These are phyloP conservation scores for Xerocomellus chrysenteron DNA, from an alignment of 768 basidiomycete genomes.

Conservation along the genomic window DNA sequence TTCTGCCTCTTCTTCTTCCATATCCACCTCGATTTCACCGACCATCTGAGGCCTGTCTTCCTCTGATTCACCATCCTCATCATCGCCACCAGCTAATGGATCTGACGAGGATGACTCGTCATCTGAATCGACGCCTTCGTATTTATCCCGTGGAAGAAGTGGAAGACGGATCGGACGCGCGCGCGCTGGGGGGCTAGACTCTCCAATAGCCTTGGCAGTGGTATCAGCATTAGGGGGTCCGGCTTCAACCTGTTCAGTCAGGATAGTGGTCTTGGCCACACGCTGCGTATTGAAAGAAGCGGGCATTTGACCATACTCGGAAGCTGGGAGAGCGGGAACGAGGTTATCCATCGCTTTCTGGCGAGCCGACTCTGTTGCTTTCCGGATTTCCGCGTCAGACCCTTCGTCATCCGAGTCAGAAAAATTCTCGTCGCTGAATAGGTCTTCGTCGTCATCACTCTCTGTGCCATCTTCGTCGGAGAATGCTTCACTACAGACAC, in stretches of 20 bases:
- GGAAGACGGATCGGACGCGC: conserved; percentile 67
- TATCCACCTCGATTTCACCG: conserved; percentile 84
- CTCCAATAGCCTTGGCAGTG: background rate
- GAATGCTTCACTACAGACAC: conserved; percentile 51
- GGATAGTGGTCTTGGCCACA: conserved; percentile 47
- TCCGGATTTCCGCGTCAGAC: conserved; percentile 32
- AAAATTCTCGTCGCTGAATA: conserved; percentile 41
- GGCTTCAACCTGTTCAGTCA: conserved; percentile 40
- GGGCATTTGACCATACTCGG: conserved; percentile 90
- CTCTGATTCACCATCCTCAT: conserved; percentile 60
- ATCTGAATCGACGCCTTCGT: conserved; percentile 92
- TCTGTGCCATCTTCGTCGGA: conserved; percentile 58
- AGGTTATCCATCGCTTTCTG: conserved; percentile 75
- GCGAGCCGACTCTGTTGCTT: conserved; percentile 39
- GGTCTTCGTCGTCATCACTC: conserved; percentile 31
- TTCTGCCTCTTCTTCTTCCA: conserved; percentile 91
- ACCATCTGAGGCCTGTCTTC: conserved; percentile 83
- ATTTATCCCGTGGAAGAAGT: conserved; percentile 77
- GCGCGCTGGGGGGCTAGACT: conserved; percentile 19
- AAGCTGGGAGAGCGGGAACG: conserved; percentile 73
- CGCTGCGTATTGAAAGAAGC: conserved; percentile 73
- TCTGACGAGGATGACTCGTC: conserved; percentile 77
- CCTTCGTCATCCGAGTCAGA: conserved; percentile 47
- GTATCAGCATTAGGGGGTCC: conserved; percentile 6
- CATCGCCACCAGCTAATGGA: conserved; percentile 37